phyloP scores from a whole-genome alignment of 2,329 filamentous ascomycete genomes.

The Clonostachys chloroleuca region DNA sequence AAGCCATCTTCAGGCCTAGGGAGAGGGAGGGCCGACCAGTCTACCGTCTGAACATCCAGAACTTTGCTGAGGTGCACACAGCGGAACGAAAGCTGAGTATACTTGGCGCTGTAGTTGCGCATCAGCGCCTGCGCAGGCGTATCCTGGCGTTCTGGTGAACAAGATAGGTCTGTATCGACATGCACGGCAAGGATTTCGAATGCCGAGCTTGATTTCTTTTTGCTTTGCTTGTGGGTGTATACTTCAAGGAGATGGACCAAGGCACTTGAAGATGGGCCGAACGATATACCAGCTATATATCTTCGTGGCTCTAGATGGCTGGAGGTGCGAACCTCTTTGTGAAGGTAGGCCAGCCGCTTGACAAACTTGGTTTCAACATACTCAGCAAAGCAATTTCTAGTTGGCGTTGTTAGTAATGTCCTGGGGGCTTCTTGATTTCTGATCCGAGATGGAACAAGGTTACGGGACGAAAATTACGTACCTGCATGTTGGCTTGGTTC shows the following conservation, averaged over 20 bases:
- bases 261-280: constrained; percentile 75
- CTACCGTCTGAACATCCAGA: constrained; percentile 43
- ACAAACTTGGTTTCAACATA: constrained; percentile 77
- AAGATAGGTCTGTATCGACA: constrained; percentile 35
- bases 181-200: constrained; percentile 65
- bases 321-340: constrained; percentile 37
- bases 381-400: constrained; percentile 64
- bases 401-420: not conserved
- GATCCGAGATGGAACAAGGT: not conserved
- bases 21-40: constrained; percentile 44
- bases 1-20: not conserved
- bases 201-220: constrained; percentile 62
- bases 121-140: constrained; percentile 38
- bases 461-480: constrained; percentile 7
- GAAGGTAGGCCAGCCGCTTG: constrained; percentile 59
- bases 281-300: constrained; percentile 76
- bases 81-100: constrained; percentile 62
- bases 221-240: constrained; percentile 44
- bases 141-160: no score
- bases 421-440: not conserved
- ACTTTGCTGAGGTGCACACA: constrained; percentile 60
- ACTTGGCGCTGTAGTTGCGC: constrained; percentile 50
- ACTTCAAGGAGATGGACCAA: constrained; percentile 70
- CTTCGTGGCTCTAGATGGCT: constrained; percentile 23
- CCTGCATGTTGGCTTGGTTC: constrained; percentile 24